These are phyloP conservation scores for Magnolia changhungtana DNA, from an alignment of 164 flowering plant species.

Conservation along the genomic window DNA sequence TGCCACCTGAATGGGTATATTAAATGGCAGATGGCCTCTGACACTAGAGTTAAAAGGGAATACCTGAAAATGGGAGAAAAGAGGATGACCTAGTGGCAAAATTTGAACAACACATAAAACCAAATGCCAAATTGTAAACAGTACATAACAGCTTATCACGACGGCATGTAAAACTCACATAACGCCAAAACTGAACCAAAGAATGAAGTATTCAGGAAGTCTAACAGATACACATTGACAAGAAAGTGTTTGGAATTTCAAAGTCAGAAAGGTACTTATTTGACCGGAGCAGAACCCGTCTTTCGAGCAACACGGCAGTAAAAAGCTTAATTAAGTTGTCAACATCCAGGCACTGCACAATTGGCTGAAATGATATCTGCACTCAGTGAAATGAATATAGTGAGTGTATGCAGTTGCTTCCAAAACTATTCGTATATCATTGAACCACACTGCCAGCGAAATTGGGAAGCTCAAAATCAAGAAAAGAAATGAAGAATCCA, in stretches of 20 bases:
- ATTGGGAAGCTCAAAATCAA: conserved; percentile 3
- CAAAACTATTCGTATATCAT: not conserved
- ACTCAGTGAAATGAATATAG: conserved; percentile 15
- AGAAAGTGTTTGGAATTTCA: not conserved
- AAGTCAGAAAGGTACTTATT: conserved; percentile 55
- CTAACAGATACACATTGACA: not conserved
- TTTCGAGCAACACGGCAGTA: conserved; percentile 91
- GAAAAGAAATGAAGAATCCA: conserved; percentile 11
- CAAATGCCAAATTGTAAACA: not conserved
- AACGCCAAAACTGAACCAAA: not conserved
- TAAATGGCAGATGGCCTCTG: conserved; percentile 97
- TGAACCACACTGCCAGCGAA: not conserved
- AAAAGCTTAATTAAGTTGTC: conserved; percentile 84
- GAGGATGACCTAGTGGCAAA: too few relatives aligned
- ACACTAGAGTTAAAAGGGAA: conserved; percentile 82
- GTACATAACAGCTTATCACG: not conserved
- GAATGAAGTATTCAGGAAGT: not conserved
- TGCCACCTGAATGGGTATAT: conserved; percentile 98
- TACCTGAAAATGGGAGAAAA: conserved; percentile 48
- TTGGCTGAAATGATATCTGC: conserved; percentile 96
- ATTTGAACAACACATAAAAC: not conserved
- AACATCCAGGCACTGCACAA: conserved; percentile 92
- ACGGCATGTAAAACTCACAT: not conserved
- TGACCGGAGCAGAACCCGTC: conserved; percentile 87
- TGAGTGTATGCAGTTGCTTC: not conserved